Conservation (phyloP, 805 yeast species). For the Lipomyces mesembrius region DNA sequence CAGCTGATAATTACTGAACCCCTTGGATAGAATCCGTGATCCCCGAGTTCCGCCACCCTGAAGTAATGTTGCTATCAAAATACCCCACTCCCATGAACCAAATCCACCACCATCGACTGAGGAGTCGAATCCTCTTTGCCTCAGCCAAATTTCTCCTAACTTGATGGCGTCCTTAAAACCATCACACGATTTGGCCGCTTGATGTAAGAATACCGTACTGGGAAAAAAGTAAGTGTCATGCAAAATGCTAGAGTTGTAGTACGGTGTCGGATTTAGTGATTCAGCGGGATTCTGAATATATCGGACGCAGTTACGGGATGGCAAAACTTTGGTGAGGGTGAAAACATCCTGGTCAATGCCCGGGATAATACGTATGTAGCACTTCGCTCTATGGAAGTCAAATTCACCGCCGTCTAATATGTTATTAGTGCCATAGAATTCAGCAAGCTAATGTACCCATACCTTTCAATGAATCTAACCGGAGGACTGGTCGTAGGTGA, state of each 20-base stretch:
- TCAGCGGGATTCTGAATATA: slow-evolving; percentile 42
- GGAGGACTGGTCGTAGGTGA: slow-evolving; percentile 72
- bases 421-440: not conserved
- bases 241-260: slow-evolving; percentile 80
- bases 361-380: slow-evolving; percentile 70
- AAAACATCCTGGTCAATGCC: slow-evolving; percentile 75
- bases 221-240: slow-evolving; percentile 70
- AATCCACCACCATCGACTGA: slow-evolving; percentile 74
- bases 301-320: slow-evolving; percentile 81
- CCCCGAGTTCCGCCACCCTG: slow-evolving; percentile 76
- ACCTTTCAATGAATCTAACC: slow-evolving; percentile 54
- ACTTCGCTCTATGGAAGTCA: slow-evolving; percentile 70
- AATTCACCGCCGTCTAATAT: slow-evolving; percentile 35
- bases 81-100: slow-evolving; percentile 88
- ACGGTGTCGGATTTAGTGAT: slow-evolving; percentile 73
- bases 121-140: slow-evolving; percentile 80
- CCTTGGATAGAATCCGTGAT: slow-evolving; percentile 70
- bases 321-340: slow-evolving; percentile 73
- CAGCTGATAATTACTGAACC: slow-evolving; percentile 90
- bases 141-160: slow-evolving; percentile 86
- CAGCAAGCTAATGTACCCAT: not conserved
- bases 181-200: slow-evolving; percentile 73
- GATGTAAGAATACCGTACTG: slow-evolving; percentile 75
- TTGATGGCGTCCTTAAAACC: slow-evolving; percentile 86
- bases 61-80: slow-evolving; percentile 77